Evolutionary conservation across 805 yeast species (phyloP), one percentile per base, ranked within the genome.

Genomic region (Yarrowia sp.): DNA sequence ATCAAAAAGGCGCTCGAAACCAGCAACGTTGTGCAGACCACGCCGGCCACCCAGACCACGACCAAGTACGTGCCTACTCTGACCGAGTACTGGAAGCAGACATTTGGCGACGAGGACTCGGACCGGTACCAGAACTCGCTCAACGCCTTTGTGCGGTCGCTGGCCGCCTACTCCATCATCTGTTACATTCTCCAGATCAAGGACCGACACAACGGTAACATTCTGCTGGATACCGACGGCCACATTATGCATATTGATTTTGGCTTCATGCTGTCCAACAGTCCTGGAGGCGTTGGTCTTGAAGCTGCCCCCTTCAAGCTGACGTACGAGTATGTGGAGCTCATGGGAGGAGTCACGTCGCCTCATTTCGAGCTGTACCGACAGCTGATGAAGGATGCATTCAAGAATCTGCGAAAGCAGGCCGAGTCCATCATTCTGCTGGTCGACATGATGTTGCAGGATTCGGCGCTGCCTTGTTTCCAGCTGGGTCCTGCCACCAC

Each of bases 151-250:
- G 89, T 96, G 1, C 81, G 82, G 56, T 90, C 97, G 19, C 80
- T 95, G 63, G 98, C 98, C 1, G 98, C 96, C 1, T 95, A 95
- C 76, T 90, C 97, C 40, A 86, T 95, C 66, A 89, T 95, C 66
- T 90, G 97, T 17, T 95, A 91, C 72, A 74, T 95, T 62, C 81
- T 95, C 62, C 98, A 93, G 72, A 90, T 95, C 78, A 96, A 96
- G 73, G 99, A 95, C 78, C 85, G 99, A 72, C 99, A 95, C 77
- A 95, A 95, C 77, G 99, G 99, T 75, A 95, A 95, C 75, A 93
- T 95, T 68, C 88, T 95, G 90, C 90, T 95, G 72, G 99, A 95
- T 73, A 90, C 87, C 67, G 88, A 90, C 71, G 99, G 99, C 0
- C 99, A 95, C 73, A 88, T 95, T 12, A 86, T 93, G 51, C 81